Evolutionary conservation across 306 rosid genomes (phyloP), one percentile per base, ranked within the genome.

Genomic region (Rosa chinensis): DNA sequence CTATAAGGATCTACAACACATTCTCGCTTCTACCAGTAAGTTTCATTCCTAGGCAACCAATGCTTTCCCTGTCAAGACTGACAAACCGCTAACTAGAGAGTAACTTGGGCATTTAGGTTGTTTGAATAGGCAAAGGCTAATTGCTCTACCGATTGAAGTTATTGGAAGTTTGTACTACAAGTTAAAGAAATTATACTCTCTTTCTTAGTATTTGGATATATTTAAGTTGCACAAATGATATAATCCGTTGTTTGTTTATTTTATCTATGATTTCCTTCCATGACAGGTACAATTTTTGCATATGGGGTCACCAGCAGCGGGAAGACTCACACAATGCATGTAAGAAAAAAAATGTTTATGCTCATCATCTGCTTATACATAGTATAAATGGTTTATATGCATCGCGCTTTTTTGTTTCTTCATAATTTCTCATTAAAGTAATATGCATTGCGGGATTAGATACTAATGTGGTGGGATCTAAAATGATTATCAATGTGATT

Each of bases 281-380:
- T 77, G 8, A 44, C 93, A 95, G 99, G 99, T 78, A 95, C 99
- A 37, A 89, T 95, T 78, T 95, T 95, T 85, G 99, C 99, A 17
- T 95, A 95, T 81, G 99, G 99, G 75, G 99, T 95, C 72, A 91
- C 99, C 56, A 95, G 99, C 90, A 95, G 99, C 37, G 99, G 99
- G 84, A 95, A 95, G 93, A 95, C 99, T 81, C 99, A 95, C 87
- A 95, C 99, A 68, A 95, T 95, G 99, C 99, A 95, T 88, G 99
- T 95, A 76, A 95, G 97, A 80, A 79, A 71, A 48, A 39, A 56
- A 32, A 32, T 55, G 59, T 72, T 81, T 77, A 18, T 44, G 64
- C 76, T 72, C 72, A 53, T 75, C 74, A 74, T 71, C 16, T 72
- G 77, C 73, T 78, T 63, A 6, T 81, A 80, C 68, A 42, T 66